These are phyloP conservation scores for Chloris gayana DNA, from an alignment of 176 grass and related monocot species.

Conservation along the genomic window DNA sequence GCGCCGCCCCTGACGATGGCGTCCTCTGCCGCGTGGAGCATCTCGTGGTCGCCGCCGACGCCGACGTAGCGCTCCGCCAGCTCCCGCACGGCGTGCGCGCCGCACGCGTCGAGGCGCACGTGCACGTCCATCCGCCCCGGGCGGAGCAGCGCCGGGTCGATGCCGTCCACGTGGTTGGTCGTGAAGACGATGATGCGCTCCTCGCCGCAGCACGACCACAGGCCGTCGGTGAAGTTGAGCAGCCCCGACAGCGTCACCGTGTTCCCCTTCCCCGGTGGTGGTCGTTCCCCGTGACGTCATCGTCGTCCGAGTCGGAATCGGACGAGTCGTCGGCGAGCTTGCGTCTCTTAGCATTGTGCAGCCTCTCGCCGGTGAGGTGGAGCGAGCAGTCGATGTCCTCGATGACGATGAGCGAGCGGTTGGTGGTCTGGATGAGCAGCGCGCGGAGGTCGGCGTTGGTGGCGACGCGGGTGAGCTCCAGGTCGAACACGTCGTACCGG, in stretches of 20 bases:
- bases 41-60: slow-evolving; percentile 44
- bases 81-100: slow-evolving; percentile 71
- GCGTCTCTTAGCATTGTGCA: slow-evolving; percentile 53
- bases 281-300: neutral
- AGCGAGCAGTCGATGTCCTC: slow-evolving; percentile 99
- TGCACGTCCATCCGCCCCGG: slow-evolving; percentile 96
- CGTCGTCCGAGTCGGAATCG: slow-evolving; percentile 57
- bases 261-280: slow-evolving; percentile 27
- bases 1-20: slow-evolving; percentile 54
- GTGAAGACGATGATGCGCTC: slow-evolving; percentile 95
- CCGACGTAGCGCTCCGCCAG: slow-evolving; percentile 70
- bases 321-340: slow-evolving; percentile 53
- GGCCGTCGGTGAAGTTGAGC: slow-evolving; percentile 94
- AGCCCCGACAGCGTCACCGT: slow-evolving; percentile 86
- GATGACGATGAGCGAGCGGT: slow-evolving; percentile 90
- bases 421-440: slow-evolving; percentile 86
- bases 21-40: slow-evolving; percentile 55
- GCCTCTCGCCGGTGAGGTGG: slow-evolving; percentile 67
- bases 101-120: slow-evolving; percentile 76
- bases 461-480: slow-evolving; percentile 83
- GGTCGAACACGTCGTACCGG: slow-evolving; percentile 91
- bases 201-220: slow-evolving; percentile 99
- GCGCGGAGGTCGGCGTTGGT: slow-evolving; percentile 81
- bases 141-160: slow-evolving; percentile 87
- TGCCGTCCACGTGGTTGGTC: slow-evolving; percentile 87